These are phyloP conservation scores for Claviceps quebecensis DNA, from an alignment of 2,329 filamentous ascomycete species.

Conservation along the genomic window DNA sequence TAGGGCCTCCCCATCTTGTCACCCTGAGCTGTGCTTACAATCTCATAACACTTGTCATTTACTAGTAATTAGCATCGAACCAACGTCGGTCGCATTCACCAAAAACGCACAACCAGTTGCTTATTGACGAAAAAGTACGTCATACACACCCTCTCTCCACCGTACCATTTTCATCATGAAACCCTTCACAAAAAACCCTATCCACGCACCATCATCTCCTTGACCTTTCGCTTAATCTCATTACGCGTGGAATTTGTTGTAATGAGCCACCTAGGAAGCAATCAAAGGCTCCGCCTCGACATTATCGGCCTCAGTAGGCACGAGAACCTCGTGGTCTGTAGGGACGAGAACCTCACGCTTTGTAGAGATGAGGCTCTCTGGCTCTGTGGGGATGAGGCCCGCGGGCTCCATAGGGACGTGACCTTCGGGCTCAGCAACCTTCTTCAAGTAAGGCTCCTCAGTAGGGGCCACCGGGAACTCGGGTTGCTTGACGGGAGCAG, in stretches of 20 bases:
- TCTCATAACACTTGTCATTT: background rate
- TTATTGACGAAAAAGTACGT: slow-evolving; percentile 12
- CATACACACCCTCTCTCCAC: background rate
- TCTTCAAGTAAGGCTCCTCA: slow-evolving; percentile 17
- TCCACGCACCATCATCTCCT: slow-evolving; percentile 9
- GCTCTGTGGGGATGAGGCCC: slow-evolving; percentile 12
- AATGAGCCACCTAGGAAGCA: slow-evolving; percentile 15
- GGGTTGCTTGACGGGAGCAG: slow-evolving; percentile 13
- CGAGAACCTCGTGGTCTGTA: slow-evolving; percentile 2
- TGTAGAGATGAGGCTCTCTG: background rate
- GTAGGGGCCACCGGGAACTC: slow-evolving; percentile 24
- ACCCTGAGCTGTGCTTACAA: background rate
- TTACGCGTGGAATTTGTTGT: slow-evolving; percentile 15
- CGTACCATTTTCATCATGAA: background rate
- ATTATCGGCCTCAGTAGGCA: slow-evolving; percentile 13
- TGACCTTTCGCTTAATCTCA: slow-evolving; percentile 10
- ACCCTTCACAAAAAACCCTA: background rate
- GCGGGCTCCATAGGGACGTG: background rate
- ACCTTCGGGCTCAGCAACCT: slow-evolving; percentile 10
- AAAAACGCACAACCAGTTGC: background rate
- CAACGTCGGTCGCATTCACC: background rate
- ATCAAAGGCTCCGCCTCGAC: slow-evolving; percentile 16
- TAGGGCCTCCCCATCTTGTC: too few species aligned
- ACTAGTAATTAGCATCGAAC: background rate
- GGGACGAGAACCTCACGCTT: slow-evolving; percentile 9